A percentile compares a stretch with the other conserved stretches of the same genome.
These are phyloP conservation scores for Tilletia walkeri DNA, from an alignment of 1,284 basidiomycete genomes.

Conservation along the genomic window DNA sequence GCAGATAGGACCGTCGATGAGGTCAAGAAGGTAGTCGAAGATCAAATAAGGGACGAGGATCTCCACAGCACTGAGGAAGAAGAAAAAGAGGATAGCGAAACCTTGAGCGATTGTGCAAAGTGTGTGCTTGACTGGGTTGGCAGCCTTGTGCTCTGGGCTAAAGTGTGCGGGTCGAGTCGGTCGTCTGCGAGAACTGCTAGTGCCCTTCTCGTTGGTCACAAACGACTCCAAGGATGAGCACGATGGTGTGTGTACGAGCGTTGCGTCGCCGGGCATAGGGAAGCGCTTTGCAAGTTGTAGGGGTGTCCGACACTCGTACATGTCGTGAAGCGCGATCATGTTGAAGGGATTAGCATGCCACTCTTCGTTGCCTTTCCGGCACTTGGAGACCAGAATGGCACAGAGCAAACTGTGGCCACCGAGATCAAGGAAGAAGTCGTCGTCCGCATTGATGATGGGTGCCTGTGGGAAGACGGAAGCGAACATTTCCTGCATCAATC, in stretches of 20 bases:
- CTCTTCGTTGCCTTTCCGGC: too few relatives aligned
- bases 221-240: not conserved
- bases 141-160: constrained; percentile 16
- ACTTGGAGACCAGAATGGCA: constrained; percentile 20
- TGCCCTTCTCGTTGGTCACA: not conserved
- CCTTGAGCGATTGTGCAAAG: constrained; percentile 20
- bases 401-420: constrained; percentile 21
- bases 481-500: constrained; percentile 5
- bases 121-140: constrained; percentile 4
- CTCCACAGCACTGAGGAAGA: constrained; percentile 17
- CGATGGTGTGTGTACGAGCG: not conserved
- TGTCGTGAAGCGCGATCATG: constrained; percentile 21
- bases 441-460: not conserved
- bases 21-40: constrained; percentile 15
- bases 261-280: too few relatives aligned
- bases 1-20: not conserved
- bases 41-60: constrained; percentile 23
- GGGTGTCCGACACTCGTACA: constrained; percentile 20
- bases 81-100: constrained; percentile 18
- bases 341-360: too few relatives aligned
- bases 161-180: too few relatives aligned
- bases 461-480: constrained; percentile 21
- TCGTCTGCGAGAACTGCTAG: too few relatives aligned
- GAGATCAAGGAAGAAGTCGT: constrained; percentile 24
- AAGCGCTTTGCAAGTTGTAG: constrained; percentile 17